Evolutionary conservation across 768 basidiomycete genomes (phyloP).

Genomic region (Cyathus striatus): DNA sequence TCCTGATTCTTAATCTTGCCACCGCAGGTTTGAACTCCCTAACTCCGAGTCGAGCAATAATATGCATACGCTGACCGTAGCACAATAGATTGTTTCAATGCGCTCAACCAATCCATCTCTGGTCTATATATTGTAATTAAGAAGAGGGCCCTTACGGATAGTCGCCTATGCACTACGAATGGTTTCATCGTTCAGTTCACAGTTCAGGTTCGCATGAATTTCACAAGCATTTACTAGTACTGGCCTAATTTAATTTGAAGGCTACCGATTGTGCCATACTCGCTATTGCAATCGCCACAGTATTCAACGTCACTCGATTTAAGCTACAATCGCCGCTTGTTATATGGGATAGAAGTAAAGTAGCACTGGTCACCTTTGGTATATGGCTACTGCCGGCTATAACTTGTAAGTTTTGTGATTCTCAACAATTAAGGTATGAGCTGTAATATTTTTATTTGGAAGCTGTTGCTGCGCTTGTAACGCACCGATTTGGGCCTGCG

Average conservation of each 20-base stretch:
- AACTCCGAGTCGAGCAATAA: too few relatives aligned
- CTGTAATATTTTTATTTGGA: too few relatives aligned
- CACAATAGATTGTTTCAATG: background rate
- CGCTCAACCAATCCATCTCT: background rate
- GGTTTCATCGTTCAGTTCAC: background rate
- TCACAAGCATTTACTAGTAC: background rate
- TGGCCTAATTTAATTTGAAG: background rate
- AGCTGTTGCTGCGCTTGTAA: too few relatives aligned
- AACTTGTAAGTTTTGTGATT: background rate
- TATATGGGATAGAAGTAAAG: background rate
- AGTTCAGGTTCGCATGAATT: background rate
- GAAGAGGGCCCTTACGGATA: background rate
- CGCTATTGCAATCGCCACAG: background rate
- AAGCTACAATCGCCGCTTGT: background rate
- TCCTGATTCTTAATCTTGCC: background rate
- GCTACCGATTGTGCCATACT: background rate
- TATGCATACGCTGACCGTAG: background rate
- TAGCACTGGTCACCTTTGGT: background rate
- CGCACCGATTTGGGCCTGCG: too few relatives aligned
- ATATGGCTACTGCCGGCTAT: background rate
- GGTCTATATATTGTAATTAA: background rate
- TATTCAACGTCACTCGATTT: background rate
- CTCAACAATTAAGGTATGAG: too few relatives aligned
- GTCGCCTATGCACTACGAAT: background rate
- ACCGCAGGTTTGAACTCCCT: background rate